Conservation (phyloP, 441 rosid species). For the Eutrema salsugineum region DNA sequence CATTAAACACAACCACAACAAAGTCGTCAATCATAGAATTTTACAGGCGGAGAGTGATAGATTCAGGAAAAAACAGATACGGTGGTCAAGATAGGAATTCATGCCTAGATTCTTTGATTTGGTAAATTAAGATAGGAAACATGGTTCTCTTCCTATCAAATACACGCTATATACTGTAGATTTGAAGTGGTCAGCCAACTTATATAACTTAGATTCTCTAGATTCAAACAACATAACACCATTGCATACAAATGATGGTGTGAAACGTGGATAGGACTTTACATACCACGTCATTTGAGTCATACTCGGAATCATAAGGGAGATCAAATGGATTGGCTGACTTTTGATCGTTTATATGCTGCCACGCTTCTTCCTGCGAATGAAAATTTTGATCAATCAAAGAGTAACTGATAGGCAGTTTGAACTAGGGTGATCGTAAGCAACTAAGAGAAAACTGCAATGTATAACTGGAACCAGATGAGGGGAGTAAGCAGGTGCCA, state of each 20-base stretch:
- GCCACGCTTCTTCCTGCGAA: constrained; percentile 48
- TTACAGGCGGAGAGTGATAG: not conserved
- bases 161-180: not conserved
- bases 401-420: not conserved
- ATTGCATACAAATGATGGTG: constrained; percentile 4
- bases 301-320: constrained; percentile 68
- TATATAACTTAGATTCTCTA: not conserved
- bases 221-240: not conserved
- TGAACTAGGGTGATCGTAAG: not conserved
- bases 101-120: not conserved
- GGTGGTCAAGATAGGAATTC: not conserved
- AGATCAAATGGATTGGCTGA: constrained; percentile 94
- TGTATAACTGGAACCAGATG: constrained; percentile 39
- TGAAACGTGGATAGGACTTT: constrained; percentile 11
- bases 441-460: constrained; percentile 26
- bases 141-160: not conserved
- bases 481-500: constrained; percentile 38
- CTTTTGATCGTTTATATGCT: constrained; percentile 38
- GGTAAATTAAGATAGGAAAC: not conserved
- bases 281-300: constrained; percentile 63
- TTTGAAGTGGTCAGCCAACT: too few relatives aligned
- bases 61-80: not conserved
- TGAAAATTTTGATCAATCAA: constrained; percentile 5
- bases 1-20: constrained; percentile 18
- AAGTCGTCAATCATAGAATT: not conserved